Evolutionary conservation across 2,329 filamentous ascomycete species (phyloP).

Genomic region (Colletotrichum aenigma): DNA sequence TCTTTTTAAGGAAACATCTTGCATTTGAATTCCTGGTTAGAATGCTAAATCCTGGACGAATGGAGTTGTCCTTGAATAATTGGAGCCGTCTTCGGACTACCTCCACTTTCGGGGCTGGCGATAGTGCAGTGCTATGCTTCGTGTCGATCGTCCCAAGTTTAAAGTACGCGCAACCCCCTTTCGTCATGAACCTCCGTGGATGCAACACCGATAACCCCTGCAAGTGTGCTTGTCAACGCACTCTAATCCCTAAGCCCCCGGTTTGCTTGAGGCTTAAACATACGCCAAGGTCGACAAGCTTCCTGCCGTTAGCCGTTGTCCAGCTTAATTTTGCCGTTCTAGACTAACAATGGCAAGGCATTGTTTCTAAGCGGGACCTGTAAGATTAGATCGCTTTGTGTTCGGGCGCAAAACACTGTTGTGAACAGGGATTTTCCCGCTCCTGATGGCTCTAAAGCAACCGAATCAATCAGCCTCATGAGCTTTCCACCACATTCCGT

Average conservation of each 20-base stretch:
- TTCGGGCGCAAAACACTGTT: neutral
- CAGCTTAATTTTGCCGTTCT: neutral
- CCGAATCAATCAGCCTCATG: neutral
- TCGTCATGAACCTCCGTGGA: neutral
- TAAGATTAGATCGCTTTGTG: neutral
- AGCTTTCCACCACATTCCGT: neutral
- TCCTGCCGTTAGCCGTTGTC: neutral
- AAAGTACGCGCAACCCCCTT: neutral
- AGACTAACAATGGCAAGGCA: neutral
- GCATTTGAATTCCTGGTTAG: neutral
- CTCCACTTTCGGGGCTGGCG: neutral
- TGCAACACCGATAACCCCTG: neutral
- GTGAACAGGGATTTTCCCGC: neutral
- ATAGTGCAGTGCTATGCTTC: neutral
- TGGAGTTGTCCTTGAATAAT: neutral
- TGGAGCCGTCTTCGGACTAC: neutral
- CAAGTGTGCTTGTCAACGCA: neutral
- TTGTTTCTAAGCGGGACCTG: neutral
- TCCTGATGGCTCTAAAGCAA: neutral
- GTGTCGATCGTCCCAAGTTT: neutral
- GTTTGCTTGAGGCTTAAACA: neutral
- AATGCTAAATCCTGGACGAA: neutral
- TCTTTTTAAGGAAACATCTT: neutral
- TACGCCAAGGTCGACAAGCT: neutral
- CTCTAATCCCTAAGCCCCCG: neutral